Percentiles rank a stretch among this genome's conserved stretches.
Conservation (phyloP, 2,329 filamentous ascomycete genomes). For the Pseudomassariella vexata region DNA sequence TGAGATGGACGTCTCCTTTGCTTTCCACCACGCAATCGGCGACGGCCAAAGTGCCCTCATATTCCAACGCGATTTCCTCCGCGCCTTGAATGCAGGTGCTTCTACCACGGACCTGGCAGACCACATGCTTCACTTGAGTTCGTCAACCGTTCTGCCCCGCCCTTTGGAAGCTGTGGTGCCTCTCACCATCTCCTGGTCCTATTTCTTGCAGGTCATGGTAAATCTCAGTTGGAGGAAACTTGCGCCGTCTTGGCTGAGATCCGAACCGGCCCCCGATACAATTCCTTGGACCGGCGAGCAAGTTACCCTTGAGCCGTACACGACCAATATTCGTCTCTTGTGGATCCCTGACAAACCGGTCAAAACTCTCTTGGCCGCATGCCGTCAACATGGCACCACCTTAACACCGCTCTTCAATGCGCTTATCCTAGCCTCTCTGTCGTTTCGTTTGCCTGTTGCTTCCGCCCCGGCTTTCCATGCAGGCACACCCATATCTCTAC, state of each 20-base stretch:
- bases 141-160: constrained; percentile 26
- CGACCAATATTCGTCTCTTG: constrained; percentile 30
- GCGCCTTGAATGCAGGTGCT: constrained; percentile 28
- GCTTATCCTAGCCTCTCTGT: constrained; percentile 35
- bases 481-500: constrained; percentile 38
- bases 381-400: constrained; percentile 34
- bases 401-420: constrained; percentile 45
- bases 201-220: constrained; percentile 9
- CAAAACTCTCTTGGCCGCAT: constrained; percentile 28
- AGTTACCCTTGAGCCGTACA: constrained; percentile 29
- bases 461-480: constrained; percentile 28
- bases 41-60: constrained; percentile 43
- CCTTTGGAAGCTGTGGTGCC: constrained; percentile 34
- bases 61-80: constrained; percentile 43
- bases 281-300: constrained; percentile 32
- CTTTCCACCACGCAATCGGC: constrained; percentile 45
- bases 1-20: constrained; percentile 37
- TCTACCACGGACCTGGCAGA: constrained; percentile 11
- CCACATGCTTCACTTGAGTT: constrained; percentile 24
- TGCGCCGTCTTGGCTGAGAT: constrained; percentile 31
- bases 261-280: constrained; percentile 7
- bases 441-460: constrained; percentile 26
- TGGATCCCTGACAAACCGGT: constrained; percentile 24
- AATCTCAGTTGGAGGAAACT: constrained; percentile 28
- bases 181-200: constrained; percentile 22